Base-by-base conservation (phyloP, 176 grass and related monocot species). In the Ampelocalamus luodianensis region DNA sequence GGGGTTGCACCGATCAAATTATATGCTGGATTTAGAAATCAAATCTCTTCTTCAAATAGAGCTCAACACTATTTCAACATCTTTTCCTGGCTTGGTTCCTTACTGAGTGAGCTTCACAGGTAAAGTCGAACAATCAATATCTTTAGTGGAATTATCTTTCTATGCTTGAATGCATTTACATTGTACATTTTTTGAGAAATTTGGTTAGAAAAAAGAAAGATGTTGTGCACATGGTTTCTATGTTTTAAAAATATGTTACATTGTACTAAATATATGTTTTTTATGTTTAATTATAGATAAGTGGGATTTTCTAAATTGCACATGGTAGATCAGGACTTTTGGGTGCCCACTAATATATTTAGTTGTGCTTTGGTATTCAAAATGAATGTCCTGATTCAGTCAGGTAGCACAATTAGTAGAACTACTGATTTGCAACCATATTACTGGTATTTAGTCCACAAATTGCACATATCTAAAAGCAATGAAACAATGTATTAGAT, bases 31-130 rank as follows among this genome's bases (percentile, higher is more conserved):
- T 90, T 87, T 85, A 66, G 93, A 92, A 85, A 98, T 93, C 26
- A 90, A 78, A 44, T 91, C 89, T 72, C 96, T 95, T 93, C 87
- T 95, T 85, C 93, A 98, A 92, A 92, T 98, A 80, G 96, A 98
- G 85, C 91, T 98, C 61, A 98, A 98, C 80, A 93, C 93, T 24
- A 95, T 98, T 89, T 95, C 93, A 74, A 74, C 90, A 51, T 98
- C 96, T 82, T 98, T 95, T 85, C 56, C 93, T 63, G 96, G 96
- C n/a, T n/a, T n/a, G 42, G 93, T 72, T 89, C 87, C 37, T 72
- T 92, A 81, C 88, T 95, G 51, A 87, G 87, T 45, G 89, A 93
- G 77, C 96, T 98, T 90, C 93, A 95, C 78, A 95, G 91, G 96
- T 98, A 78, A 92, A 66, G 7, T 85, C 7, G 1, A 58, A 17